Percentiles rank a stretch among this genome's conserved stretches.
These are phyloP conservation scores for Diospyros kaki DNA, from an alignment of 148 eudicot genomes.

Conservation along the genomic window DNA sequence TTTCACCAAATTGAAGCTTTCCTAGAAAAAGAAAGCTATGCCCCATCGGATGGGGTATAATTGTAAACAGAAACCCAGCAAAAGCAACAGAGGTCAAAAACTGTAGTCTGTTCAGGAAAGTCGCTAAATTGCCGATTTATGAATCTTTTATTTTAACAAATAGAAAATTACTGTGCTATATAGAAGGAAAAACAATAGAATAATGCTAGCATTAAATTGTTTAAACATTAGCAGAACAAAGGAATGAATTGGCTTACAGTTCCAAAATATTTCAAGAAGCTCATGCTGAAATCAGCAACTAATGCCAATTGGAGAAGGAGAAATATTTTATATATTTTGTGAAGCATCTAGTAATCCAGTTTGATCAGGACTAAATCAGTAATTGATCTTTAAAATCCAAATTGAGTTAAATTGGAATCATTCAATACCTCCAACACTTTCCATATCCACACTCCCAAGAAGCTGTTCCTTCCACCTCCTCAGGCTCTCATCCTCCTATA, in stretches of 20 bases:
- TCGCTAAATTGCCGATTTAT: background rate
- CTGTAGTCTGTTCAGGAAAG: background rate
- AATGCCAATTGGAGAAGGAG: no score
- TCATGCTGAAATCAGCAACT: background rate
- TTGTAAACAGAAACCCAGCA: no score
- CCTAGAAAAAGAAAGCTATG: no score
- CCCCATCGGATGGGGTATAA: no score
- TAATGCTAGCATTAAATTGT: background rate
- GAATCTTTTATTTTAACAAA: background rate
- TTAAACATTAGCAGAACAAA: background rate
- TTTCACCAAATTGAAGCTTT: no score
- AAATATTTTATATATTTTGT: no score
- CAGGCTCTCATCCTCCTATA: conserved; percentile 86
- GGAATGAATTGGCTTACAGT: background rate
- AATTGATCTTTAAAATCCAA: conserved; percentile 2
- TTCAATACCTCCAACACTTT: conserved; percentile 56
- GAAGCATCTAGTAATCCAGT: no score
- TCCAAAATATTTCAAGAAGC: background rate
- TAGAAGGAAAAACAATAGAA: background rate
- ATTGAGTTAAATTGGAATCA: background rate
- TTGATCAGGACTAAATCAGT: background rate
- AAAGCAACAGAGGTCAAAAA: background rate
- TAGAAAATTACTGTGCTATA: background rate
- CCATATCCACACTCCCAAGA: conserved; percentile 67
- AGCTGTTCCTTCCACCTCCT: conserved; percentile 90